Conservation (phyloP, 2,329 filamentous ascomycete species). For the Beauveria sp. region DNA sequence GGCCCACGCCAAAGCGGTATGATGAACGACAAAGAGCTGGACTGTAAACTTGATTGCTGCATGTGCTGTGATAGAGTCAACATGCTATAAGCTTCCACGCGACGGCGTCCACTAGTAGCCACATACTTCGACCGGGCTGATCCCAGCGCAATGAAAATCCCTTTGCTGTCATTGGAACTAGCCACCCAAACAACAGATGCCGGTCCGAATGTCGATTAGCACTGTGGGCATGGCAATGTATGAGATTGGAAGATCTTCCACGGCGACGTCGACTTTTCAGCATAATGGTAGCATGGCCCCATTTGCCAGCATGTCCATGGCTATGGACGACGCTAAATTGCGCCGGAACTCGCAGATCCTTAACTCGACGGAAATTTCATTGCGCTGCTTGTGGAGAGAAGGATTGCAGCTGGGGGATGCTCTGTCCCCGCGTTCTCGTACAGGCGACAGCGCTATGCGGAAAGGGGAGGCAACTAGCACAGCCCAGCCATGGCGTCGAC, state of each 20-base stretch:
- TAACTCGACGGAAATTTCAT: neutral
- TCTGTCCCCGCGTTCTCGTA: neutral
- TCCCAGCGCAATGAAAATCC: too few species aligned
- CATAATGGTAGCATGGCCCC: neutral
- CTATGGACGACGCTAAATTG: neutral
- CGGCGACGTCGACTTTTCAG: neutral
- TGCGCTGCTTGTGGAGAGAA: neutral
- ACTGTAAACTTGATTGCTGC: too few species aligned
- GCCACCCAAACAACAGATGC: too few species aligned
- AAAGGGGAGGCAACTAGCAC: neutral
- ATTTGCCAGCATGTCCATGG: neutral
- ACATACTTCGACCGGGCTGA: too few species aligned
- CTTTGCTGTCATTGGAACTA: neutral
- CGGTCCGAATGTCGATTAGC: too few species aligned
- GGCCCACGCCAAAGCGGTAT: neutral
- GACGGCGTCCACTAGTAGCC: too few species aligned
- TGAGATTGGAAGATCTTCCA: neutral
- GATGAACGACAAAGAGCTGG: neutral
- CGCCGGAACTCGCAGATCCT: neutral
- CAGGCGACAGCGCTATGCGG: neutral
- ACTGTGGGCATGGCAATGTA: neutral
- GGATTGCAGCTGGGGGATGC: neutral
- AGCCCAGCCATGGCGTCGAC: neutral
- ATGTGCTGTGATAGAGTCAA: too few species aligned
- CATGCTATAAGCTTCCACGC: too few species aligned